Evolutionary conservation across 2,329 filamentous ascomycete species (phyloP).

Genomic region (Lasiodiplodia citricola): DNA sequence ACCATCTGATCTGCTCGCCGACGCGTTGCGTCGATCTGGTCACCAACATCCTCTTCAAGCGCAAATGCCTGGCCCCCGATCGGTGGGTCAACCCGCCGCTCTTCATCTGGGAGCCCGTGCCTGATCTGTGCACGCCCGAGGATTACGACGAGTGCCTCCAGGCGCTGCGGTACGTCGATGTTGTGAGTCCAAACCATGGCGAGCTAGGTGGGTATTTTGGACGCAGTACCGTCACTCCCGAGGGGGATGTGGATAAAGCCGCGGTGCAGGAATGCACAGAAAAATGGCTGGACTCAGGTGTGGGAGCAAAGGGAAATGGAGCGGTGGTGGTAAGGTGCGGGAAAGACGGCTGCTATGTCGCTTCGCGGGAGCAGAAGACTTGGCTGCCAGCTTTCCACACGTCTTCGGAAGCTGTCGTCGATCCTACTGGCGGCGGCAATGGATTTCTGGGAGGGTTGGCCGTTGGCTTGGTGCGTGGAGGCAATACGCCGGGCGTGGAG

Average conservation of each 20-base stretch:
- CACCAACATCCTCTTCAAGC: slow-evolving; percentile 66
- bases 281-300: slow-evolving; percentile 44
- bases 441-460: slow-evolving; percentile 74
- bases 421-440: slow-evolving; percentile 94
- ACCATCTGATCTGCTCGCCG: slow-evolving; percentile 87
- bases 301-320: slow-evolving; percentile 46
- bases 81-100: slow-evolving; percentile 59
- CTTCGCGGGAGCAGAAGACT: slow-evolving; percentile 45
- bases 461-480: slow-evolving; percentile 58
- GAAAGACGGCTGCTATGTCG: slow-evolving; percentile 70
- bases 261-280: slow-evolving; percentile 49
- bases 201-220: slow-evolving; percentile 90
- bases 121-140: slow-evolving; percentile 79
- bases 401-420: slow-evolving; percentile 67
- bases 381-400: slow-evolving; percentile 83
- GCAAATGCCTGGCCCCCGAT: slow-evolving; percentile 42
- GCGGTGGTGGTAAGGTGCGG: slow-evolving; percentile 73
- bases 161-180: slow-evolving; percentile 61
- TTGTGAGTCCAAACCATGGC: slow-evolving; percentile 80
- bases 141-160: slow-evolving; percentile 59
- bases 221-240: slow-evolving; percentile 34
- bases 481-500: slow-evolving; percentile 52
- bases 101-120: slow-evolving; percentile 95
- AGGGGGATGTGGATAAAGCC: slow-evolving; percentile 42
- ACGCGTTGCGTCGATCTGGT: slow-evolving; percentile 77